phyloP scores from a whole-genome alignment of 495 filamentous ascomycete species.

The Parmelia sp. region DNA sequence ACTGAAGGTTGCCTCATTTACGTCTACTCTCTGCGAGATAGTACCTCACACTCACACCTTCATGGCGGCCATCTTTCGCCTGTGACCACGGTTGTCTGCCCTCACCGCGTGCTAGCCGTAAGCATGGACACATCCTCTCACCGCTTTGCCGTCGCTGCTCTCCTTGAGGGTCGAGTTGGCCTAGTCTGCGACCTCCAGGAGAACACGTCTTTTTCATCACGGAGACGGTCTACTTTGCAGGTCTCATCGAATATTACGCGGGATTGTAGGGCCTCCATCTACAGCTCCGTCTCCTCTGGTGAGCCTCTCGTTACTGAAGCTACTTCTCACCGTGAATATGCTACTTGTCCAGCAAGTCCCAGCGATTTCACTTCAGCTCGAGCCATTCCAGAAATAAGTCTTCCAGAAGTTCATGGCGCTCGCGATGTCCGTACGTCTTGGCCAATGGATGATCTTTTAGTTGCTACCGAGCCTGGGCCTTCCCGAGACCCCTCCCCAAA shows the following conservation, averaged over 20 bases:
- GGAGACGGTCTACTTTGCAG: neutral
- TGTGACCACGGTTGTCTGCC: conserved; percentile 54
- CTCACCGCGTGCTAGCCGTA: conserved; percentile 51
- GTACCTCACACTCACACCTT: conserved; percentile 17
- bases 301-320: neutral
- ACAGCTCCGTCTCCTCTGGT: neutral
- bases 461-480: neutral
- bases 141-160: conserved; percentile 53
- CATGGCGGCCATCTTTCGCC: conserved; percentile 35
- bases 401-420: conserved; percentile 3
- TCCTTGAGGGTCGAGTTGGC: conserved; percentile 57
- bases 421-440: conserved; percentile 1
- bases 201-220: neutral
- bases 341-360: neutral
- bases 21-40: conserved; percentile 48
- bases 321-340: neutral
- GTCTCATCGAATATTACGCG: neutral
- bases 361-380: conserved; percentile 4
- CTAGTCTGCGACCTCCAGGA: conserved; percentile 53
- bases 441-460: conserved; percentile 1
- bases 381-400: conserved; percentile 9
- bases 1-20: conserved; percentile 54
- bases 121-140: conserved; percentile 58
- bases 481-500: neutral
- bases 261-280: neutral